These are phyloP conservation scores for Adansonia grandidieri DNA, from an alignment of 441 rosid species.

Conservation along the genomic window DNA sequence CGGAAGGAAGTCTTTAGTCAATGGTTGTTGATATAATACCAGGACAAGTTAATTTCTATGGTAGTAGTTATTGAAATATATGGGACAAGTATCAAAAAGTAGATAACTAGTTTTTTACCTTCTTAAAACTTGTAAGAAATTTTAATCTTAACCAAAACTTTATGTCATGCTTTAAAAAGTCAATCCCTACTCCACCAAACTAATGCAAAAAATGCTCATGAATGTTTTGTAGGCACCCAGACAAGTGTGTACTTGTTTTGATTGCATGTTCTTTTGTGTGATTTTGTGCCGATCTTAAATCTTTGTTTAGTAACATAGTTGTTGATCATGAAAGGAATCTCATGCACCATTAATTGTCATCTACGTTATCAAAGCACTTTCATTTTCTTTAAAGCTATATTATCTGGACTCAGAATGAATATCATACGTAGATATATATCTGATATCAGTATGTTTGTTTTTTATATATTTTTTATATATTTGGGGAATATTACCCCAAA, in stretches of 20 bases:
- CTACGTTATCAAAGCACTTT: background rate
- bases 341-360: background rate
- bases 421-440: too few species aligned
- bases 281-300: background rate
- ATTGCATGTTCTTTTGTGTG: background rate
- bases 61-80: constrained; percentile 26
- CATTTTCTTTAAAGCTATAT: too few species aligned
- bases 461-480: too few species aligned
- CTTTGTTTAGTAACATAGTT: background rate
- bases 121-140: background rate
- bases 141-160: constrained; percentile 5
- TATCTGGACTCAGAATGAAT: too few species aligned
- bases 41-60: constrained; percentile 13
- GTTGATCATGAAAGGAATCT: constrained; percentile 13
- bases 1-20: constrained; percentile 25
- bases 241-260: background rate
- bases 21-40: constrained; percentile 32
- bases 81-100: constrained; percentile 16
- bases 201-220: background rate
- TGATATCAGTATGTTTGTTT: too few species aligned
- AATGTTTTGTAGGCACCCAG: background rate
- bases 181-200: constrained; percentile 23
- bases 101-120: constrained; percentile 16
- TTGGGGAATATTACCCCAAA: too few species aligned
- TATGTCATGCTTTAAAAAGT: background rate